Evolutionary conservation across 164 flowering plant species (phyloP), one percentile per base, ranked within the genome.

Genomic region (Houttuynia cordata): DNA sequence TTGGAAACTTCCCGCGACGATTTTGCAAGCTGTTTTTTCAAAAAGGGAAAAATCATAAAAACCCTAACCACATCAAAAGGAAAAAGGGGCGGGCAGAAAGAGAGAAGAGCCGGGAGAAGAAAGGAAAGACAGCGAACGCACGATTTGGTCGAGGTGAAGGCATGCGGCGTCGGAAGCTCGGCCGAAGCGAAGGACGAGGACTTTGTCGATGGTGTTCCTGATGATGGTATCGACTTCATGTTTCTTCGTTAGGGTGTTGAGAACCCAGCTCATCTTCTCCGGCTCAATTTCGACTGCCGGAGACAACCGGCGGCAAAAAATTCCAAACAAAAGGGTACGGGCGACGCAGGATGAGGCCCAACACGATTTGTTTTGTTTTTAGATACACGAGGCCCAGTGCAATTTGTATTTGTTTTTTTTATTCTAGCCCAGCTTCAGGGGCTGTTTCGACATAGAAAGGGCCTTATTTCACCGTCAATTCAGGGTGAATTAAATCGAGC

Each of bases 171-270:
- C 98, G 57, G 94, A 70, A 59, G 86, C 61, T 22, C 89, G 82
- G 56, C 97, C 98, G 62, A 90, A 90, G 34, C 97, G 91, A 68
- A 93, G 97, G 67, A 93, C 88, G 50, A 93, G 88, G 40, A 90
- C 88, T 70, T 86, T 89, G 69, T 93, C 98, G 37, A 93, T 70
- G 61, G 97, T 93, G 80, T 90, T 90, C 72, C 94, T 78, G 70
- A 93, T 90, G 51, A 82, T 69, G 25, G 78, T 57, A 66, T 93
- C 98, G 40, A 93, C 75, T 37, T 89, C 90, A 41, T 45, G 62
- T 84, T 93, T 93, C 83, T 75, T 75, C 60, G 77, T 80, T 54
- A 93, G 71, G 12, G 87, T 82, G 45, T 57, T 66, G 42, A 84
- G 50, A n/a, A 80, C 21, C 62, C 64, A 81, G 63, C 86, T 81